Conservation (phyloP, 176 grass and related monocot species). For the Eragrostis nindensis region DNA sequence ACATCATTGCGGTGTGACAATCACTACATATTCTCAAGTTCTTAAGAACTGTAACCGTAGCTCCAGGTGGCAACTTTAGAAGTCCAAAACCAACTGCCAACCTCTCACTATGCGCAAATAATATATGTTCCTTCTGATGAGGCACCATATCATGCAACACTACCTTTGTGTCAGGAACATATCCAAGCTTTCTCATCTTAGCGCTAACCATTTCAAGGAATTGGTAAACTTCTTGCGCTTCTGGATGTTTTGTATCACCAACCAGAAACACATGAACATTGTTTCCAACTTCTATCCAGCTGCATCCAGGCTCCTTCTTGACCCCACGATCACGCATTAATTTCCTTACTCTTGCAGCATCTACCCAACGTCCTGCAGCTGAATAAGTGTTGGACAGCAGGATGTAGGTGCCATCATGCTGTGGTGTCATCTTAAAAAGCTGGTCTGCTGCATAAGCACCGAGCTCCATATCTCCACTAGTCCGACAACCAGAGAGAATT, state of each 20-base stretch:
- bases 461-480: constrained; percentile 66
- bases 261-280: constrained; percentile 87
- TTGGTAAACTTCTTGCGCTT: constrained; percentile 59
- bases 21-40: constrained; percentile 92
- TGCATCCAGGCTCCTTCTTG: constrained; percentile 97
- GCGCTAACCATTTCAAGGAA: constrained; percentile 76
- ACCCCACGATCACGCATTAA: constrained; percentile 92
- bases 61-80: constrained; percentile 70
- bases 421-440: constrained; percentile 72
- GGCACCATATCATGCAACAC: constrained; percentile 76
- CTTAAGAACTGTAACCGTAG: constrained; percentile 85
- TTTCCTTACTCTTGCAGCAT: constrained; percentile 83
- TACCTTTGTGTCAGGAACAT: constrained; percentile 77
- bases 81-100: constrained; percentile 87
- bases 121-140: constrained; percentile 68
- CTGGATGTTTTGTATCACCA: constrained; percentile 75
- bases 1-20: constrained; percentile 88
- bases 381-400: constrained; percentile 89
- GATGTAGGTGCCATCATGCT: constrained; percentile 87
- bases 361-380: constrained; percentile 71
- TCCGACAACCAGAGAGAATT: constrained; percentile 67
- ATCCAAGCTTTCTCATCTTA: constrained; percentile 87
- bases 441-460: constrained; percentile 69
- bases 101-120: constrained; percentile 87
- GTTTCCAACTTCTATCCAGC: constrained; percentile 89